Evolutionary conservation across 1,139 yeast species (phyloP), one percentile per base, ranked within the genome.

Genomic region (Scheffersomyces segobiensis): DNA sequence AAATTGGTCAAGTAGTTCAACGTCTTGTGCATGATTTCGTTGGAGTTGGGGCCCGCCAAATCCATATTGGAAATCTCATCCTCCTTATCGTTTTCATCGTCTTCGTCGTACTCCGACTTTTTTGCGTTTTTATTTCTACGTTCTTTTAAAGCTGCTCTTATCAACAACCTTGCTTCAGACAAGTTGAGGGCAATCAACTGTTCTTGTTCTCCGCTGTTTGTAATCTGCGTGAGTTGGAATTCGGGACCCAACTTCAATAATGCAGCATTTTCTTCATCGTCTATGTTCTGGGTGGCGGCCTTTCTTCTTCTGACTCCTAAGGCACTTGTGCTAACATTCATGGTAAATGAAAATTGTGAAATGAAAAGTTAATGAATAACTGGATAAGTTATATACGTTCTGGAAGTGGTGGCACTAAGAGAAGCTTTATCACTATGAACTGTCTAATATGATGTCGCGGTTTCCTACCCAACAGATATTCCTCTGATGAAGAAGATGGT

Each of bases 291-390:
- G 59, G 86, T 85, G 50, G 81, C 74, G 20, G 84, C 81, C 62
- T 81, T 81, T 70, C 93, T 83, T 72, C 93, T 84, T 72, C 93
- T 85, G 55, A 90, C 92, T 49, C 93, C 95, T 56, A 92, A 84
- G 12, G 97, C 91, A 60, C 97, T 90, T 53, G 97, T 91, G 57
- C 97, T 90, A 56, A 92, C 88, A 74, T 92, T 93, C 97, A 93
- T 92, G 47, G 52, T 55, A 55, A 24, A 17, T 20, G 52, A 32
- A 32, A 32, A 14, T 32, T 32, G 42, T 32, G 42, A 5, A 32
- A 32, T 32, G 42, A 10, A 12, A 24, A 10, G 12, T 10, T 32
- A 32, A 32, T 32, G 42, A 10, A 32, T 32, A 32, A 32, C 42
- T 32, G 42, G 42, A 32, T 12, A 12, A 32, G 42, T 32, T 32